These are phyloP conservation scores for Gyrodon lividus DNA, from an alignment of 768 basidiomycete genomes.

Conservation along the genomic window DNA sequence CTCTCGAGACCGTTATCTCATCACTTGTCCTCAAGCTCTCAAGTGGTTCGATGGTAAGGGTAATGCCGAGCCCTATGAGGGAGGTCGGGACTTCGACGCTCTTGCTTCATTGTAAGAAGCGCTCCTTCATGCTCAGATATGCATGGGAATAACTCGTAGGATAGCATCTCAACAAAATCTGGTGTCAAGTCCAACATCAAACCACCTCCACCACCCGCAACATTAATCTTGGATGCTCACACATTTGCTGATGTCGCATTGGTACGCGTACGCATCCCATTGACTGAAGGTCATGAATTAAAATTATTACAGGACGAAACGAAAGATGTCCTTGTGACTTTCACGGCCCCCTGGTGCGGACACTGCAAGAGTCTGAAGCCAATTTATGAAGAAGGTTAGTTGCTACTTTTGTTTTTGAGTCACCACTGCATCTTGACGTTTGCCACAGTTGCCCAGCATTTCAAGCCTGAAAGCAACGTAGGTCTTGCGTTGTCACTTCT, in stretches of 20 bases:
- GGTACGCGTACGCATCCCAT: constrained; percentile 37
- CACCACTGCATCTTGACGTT: background rate
- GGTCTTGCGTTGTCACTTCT: constrained; percentile 13
- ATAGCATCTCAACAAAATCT: constrained; percentile 70
- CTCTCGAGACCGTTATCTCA: background rate
- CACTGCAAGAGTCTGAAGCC: constrained; percentile 95
- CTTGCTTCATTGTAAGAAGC: constrained; percentile 68
- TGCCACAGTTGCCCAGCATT: constrained; percentile 67
- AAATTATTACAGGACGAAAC: constrained; percentile 46
- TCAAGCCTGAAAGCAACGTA: constrained; percentile 76
- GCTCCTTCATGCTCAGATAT: background rate
- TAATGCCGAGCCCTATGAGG: constrained; percentile 64
- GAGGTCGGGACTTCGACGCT: constrained; percentile 78
- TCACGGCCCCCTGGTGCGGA: constrained; percentile 88
- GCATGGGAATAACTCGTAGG: background rate
- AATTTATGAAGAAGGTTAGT: constrained; percentile 70
- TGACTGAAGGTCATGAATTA: background rate
- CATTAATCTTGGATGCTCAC: constrained; percentile 61
- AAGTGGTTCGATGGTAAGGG: constrained; percentile 87
- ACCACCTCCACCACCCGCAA: constrained; percentile 74
- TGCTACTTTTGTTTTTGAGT: background rate
- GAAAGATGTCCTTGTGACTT: constrained; percentile 85
- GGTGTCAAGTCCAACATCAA: constrained; percentile 88
- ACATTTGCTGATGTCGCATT: constrained; percentile 77
- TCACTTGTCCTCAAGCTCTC: constrained; percentile 53